phyloP scores from a whole-genome alignment of 352 stramenopile species.

The Globisporangium perplexum region DNA sequence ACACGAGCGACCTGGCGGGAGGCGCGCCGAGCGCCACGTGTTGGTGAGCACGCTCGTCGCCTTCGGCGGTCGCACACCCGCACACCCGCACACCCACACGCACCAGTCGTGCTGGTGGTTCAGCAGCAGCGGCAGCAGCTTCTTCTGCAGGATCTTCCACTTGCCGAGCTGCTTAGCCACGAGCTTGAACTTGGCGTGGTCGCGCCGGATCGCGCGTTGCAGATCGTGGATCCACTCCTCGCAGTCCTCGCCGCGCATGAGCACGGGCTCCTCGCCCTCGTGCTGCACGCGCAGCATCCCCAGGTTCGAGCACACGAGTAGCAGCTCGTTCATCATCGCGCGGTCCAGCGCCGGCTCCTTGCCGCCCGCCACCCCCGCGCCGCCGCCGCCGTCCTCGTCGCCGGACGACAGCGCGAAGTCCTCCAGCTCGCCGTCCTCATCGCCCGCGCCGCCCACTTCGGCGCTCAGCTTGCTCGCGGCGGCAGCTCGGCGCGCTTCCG shows the following conservation, averaged over 20 bases:
- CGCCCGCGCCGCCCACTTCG: neutral
- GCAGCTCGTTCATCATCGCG: slow-evolving; percentile 84
- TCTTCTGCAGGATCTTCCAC: slow-evolving; percentile 87
- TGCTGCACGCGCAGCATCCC: slow-evolving; percentile 64
- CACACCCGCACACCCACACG: neutral
- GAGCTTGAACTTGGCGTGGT: slow-evolving; percentile 79
- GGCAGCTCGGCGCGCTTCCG: slow-evolving; percentile 7
- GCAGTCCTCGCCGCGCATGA: slow-evolving; percentile 83
- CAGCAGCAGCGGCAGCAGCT: slow-evolving; percentile 76
- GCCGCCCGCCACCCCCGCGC: slow-evolving; percentile 14
- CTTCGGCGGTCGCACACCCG: too few species aligned
- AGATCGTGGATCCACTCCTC: slow-evolving; percentile 83
- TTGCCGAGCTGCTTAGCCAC: slow-evolving; percentile 80
- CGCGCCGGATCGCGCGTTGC: slow-evolving; percentile 71
- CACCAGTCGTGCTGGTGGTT: slow-evolving; percentile 85
- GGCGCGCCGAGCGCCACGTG: neutral
- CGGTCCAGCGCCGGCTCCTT: slow-evolving; percentile 37
- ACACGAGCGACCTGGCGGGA: slow-evolving; percentile 50
- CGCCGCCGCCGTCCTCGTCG: slow-evolving; percentile 26
- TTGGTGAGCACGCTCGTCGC: too few species aligned
- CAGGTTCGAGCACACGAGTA: slow-evolving; percentile 86
- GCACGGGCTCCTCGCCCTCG: slow-evolving; percentile 48
- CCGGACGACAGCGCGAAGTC: slow-evolving; percentile 55
- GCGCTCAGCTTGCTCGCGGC: slow-evolving; percentile 13
- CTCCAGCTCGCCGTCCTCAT: slow-evolving; percentile 26